Evolutionary conservation across 2,329 filamentous ascomycete species (phyloP).

Genomic region (Arthroderma sp.): DNA sequence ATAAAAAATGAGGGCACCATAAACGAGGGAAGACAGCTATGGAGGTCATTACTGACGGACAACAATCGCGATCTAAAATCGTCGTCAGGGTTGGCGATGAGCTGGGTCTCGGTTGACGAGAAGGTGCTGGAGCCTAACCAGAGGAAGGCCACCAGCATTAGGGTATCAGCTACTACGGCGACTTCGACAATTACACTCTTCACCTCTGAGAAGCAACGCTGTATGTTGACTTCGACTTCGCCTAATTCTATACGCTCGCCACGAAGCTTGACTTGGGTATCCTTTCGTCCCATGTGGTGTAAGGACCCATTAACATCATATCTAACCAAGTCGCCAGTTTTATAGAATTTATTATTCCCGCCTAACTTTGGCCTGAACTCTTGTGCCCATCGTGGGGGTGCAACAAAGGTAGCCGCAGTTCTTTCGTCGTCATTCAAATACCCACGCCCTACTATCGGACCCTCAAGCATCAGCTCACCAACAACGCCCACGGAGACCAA

Average conservation of each 20-base stretch:
- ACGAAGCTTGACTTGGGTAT: conserved; percentile 62
- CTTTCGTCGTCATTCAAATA: conserved; percentile 19
- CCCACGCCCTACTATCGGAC: conserved; percentile 23
- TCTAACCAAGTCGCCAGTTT: conserved; percentile 13
- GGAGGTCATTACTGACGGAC: conserved; percentile 5
- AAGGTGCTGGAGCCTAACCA: neutral
- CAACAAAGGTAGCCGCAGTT: conserved; percentile 12
- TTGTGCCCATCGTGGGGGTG: neutral
- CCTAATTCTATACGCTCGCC: conserved; percentile 74
- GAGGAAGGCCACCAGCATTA: neutral
- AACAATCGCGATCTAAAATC: conserved; percentile 3
- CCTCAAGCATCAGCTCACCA: conserved; percentile 29
- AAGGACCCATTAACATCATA: conserved; percentile 10
- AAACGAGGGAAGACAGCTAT: conserved; percentile 17
- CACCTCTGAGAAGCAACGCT: neutral
- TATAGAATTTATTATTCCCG: neutral
- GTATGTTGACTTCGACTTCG: conserved; percentile 61
- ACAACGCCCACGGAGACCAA: conserved; percentile 22
- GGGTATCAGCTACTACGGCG: neutral
- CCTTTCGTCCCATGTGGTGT: conserved; percentile 14
- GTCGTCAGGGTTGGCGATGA: neutral
- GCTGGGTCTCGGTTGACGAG: neutral
- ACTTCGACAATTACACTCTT: neutral
- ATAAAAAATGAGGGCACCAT: conserved; percentile 25
- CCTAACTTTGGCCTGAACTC: neutral